Evolutionary conservation across 371 early-diverging fungal genomes (phyloP), one percentile per base, ranked within the genome.

Genomic region (Syncephalastrum sp.): DNA sequence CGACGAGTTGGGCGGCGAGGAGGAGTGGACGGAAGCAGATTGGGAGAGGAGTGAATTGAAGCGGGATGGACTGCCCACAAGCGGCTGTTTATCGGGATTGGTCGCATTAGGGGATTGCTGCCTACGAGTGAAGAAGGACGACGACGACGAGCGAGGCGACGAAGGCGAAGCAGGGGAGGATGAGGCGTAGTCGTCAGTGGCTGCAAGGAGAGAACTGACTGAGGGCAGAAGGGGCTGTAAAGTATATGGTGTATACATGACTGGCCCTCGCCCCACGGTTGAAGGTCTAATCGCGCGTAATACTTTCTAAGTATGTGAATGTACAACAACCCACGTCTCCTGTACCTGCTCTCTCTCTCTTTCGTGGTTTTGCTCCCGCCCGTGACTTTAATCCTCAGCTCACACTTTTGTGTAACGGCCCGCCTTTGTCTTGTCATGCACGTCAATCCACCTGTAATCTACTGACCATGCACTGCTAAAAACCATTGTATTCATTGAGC

Each of bases 191-290:
- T 63, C 64, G 42, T 70, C 67, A 33, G 38, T 12, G 2, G 38
- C 12, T 53, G 59, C 33, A 53, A 58, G 27, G 19, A 23, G 17
- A 24, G 15, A 23, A 29, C 52, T 60, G 17, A 64, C 61, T 43
- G 70, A 60, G n/a, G 50, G 43, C 21, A 77, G 57, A 52, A 79
- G 58, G 2, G 74, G 66, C 57, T 79, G 76, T 53, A 75, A 44
- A 42, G 72, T 75, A 44, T 79, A 79, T 14, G 79, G 79, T 41
- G 72, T 75, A 33, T 33, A 33, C 38, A 33, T 33, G 38, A 33
- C 38, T 33, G 38, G 38, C 38, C 38, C 38, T 33, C 38, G 38
- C 38, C 38, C 6, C 12, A 33, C 38, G 6, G 38, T 33, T 33
- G 6, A 33, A 10, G 10, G 10, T 33, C 8, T 8, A 33, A 33